Evolutionary conservation across 2,329 filamentous ascomycete species (phyloP), one percentile per base, ranked within the genome.

Genomic region (Venturia carpophila): DNA sequence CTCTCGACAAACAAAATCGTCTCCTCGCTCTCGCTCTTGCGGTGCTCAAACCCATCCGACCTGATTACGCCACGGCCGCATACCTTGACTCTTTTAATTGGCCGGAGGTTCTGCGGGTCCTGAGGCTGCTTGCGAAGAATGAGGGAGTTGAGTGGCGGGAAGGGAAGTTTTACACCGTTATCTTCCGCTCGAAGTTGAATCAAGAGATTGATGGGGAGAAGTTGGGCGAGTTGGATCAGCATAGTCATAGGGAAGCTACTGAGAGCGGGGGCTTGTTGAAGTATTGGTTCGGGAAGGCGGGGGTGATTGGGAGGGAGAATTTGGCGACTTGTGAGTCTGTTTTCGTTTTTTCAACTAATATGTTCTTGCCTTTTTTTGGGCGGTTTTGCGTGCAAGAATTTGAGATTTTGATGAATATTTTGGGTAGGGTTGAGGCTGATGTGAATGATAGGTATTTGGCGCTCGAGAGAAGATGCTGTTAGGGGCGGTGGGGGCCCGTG

Each of bases 231-330:
- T 81, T 96, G 41, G 92, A 96, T 75, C 87, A 87, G 72, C 85
- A 85, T 66, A 89, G 89, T 7, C 92, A 96, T 74, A 81, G 84
- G 30, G 92, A 96, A 74, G 92, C 92, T 15, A 87, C 87, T 21
- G 82, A 82, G 47, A 90, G 86, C 71, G 92, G 92, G 6, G 91
- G 91, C 0, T 83, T 97, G 72, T 77, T 96, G 72, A 96, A 96
- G 75, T 96, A 97, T 76, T 96, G 92, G 91, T 96, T 95, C 75
- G 91, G 91, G 1, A 80, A 79, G 42, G 87, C 88, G 24, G 86
- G 95, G 76, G 78, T 75, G 55, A 78, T 75, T 55, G 80, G 88
- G 63, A 82, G 88, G 67, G 81, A 85, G 71, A 96, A 96, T 77
- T 76, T 97, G 71, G 92, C 92, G 55, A 96, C 92, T 61, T 80